phyloP scores from a whole-genome alignment of 1,139 yeast species.

The Kodamaea anthophila region DNA sequence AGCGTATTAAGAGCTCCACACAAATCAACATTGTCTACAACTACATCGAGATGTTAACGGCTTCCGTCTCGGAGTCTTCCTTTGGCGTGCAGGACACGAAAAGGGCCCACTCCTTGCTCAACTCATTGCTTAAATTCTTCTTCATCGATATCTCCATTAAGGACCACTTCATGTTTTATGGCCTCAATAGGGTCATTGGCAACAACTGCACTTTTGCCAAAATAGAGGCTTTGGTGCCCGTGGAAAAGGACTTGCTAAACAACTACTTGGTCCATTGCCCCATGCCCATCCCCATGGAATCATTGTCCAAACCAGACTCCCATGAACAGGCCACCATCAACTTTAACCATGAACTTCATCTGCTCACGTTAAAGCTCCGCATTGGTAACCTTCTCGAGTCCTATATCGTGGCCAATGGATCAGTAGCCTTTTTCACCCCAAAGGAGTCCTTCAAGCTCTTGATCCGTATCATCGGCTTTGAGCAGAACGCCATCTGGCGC shows the following conservation, averaged over 20 bases:
- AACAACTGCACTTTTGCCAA: conserved; percentile 38
- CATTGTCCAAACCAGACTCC: conserved; percentile 7
- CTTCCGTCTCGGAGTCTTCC: conserved; percentile 31
- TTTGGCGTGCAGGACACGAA: conserved; percentile 18
- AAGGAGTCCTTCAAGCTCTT: conserved; percentile 39
- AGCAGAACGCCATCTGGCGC: conserved; percentile 43
- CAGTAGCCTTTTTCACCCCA: conserved; percentile 26
- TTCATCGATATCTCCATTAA: conserved; percentile 36
- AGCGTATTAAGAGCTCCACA: conserved; percentile 29
- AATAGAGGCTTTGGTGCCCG: conserved; percentile 29
- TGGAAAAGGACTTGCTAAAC: conserved; percentile 18
- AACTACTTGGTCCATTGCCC: conserved; percentile 25
- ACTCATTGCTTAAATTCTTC: conserved; percentile 34
- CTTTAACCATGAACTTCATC: conserved; percentile 39
- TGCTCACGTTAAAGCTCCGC: conserved; percentile 31
- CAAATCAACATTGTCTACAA: conserved; percentile 36
- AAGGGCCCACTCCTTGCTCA: conserved; percentile 19
- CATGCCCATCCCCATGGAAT: conserved; percentile 22
- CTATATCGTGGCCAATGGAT: conserved; percentile 27
- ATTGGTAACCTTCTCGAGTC: conserved; percentile 43
- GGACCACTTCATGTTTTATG: conserved; percentile 40
- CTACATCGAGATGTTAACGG: conserved; percentile 35
- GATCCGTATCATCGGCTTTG: conserved; percentile 43
- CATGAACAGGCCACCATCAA: conserved; percentile 14
- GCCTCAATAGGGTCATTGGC: conserved; percentile 50